Evolutionary conservation across 441 rosid genomes (phyloP), one percentile per base, ranked within the genome.

Genomic region (Monsonia emarginata): DNA sequence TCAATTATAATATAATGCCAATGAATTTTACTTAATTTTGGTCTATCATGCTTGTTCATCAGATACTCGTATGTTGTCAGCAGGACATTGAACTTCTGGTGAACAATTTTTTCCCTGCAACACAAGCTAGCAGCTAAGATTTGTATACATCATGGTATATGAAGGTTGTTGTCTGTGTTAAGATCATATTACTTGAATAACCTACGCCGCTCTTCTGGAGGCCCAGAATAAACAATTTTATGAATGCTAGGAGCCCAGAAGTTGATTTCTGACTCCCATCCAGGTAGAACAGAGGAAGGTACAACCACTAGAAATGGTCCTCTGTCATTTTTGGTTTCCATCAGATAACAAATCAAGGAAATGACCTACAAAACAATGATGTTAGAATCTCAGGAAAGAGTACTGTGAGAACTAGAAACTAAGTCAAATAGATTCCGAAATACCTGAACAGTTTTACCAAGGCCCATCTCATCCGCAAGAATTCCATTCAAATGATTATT

Each of bases 401-500:
- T 4, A 16, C 62, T 59, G 26, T 46, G 36, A 10, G 27, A 36
- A 70, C 62, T 7, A 62, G 58, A 62, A 65, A 34, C n/a, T 31
- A 52, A 68, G 66, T 66, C 63, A 25, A 71, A 65, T 13, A 59
- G 58, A 44, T 61, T 67, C 50, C 69, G 16, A 38, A 48, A 61
- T 69, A 85, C 98, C 96, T 91, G 98, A 74, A 91, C 98, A 69
- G 98, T 89, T 88, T 91, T 91, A 46, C 98, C 98, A 52, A 91
- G 95, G 66, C 98, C 98, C 98, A 91, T 91, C 81, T 91, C 98
- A 85, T 91, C 98, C 74, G 98, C 98, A 67, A 91, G 88, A 71
- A 91, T 91, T 28, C 96, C 98, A 80, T 91, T 91, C 70, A 91
- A 78, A 79, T 91, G 89, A 76, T 91, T 91, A 75, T 89, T 89